These are phyloP conservation scores for Venustampulla echinocandica DNA, from an alignment of 495 filamentous ascomycete genomes.

Conservation along the genomic window DNA sequence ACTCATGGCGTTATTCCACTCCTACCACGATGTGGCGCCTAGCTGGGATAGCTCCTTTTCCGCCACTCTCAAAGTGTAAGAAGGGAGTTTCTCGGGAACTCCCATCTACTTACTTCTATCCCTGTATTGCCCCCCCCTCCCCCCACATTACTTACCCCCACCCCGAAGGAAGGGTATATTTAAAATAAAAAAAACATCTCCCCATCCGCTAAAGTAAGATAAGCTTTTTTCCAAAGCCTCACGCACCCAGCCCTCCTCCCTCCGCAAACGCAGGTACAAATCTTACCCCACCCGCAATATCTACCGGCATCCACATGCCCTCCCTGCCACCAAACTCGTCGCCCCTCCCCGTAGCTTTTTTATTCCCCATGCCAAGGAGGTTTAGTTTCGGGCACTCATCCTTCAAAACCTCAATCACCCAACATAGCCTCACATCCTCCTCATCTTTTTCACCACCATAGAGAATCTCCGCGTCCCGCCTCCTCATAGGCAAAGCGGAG, in stretches of 20 bases:
- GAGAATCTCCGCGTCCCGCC: constrained; percentile 15
- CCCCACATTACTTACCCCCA: no score
- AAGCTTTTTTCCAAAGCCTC: no score
- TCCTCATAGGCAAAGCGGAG: constrained; percentile 5
- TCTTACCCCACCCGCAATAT: constrained; percentile 4
- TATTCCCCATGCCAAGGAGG: background rate
- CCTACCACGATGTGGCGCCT: no score
- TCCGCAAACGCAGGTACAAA: constrained; percentile 9
- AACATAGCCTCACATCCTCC: constrained; percentile 7
- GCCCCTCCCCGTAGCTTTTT: background rate
- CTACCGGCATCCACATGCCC: constrained; percentile 14
- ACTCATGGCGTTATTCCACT: no score
- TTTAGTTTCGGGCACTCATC: constrained; percentile 18
- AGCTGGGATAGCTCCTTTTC: no score
- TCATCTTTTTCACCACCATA: constrained; percentile 8
- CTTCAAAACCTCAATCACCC: constrained; percentile 18
- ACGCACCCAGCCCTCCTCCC: constrained; percentile 7
- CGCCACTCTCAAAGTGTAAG: no score
- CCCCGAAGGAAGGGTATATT: no score
- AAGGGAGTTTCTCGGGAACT: no score
- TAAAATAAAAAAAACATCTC: no score
- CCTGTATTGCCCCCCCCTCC: no score
- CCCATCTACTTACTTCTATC: no score
- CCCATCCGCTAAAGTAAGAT: no score
- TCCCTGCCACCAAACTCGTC: constrained; percentile 16